Evolutionary conservation across 345 rosid genomes (phyloP).

Genomic region (Eucalyptus tenuipes): DNA sequence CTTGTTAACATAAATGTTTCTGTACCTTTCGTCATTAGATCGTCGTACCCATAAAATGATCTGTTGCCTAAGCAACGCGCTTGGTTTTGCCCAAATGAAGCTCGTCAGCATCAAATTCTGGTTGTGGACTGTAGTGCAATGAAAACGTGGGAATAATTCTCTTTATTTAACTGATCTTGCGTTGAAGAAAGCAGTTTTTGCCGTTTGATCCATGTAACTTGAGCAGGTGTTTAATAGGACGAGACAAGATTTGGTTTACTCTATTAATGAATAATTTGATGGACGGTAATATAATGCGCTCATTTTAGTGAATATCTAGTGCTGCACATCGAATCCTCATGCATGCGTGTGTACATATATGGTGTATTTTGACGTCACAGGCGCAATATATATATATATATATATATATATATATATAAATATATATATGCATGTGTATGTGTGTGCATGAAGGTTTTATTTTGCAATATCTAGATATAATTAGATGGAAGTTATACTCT

Average conservation of each 20-base stretch:
- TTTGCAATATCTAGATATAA: too few relatives aligned
- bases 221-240: neutral
- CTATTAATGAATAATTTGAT: neutral
- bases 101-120: neutral
- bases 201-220: neutral
- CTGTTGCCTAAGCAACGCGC: neutral
- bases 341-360: too few relatives aligned
- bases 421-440: too few relatives aligned
- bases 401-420: too few relatives aligned
- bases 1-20: neutral
- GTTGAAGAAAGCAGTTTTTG: neutral
- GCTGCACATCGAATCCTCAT: neutral
- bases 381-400: too few relatives aligned
- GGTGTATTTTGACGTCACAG: too few relatives aligned
- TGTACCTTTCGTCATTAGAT: neutral
- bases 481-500: neutral
- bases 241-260: neutral
- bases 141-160: neutral
- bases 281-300: neutral
- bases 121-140: neutral
- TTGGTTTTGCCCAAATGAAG: neutral
- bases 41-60: neutral
- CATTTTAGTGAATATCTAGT: neutral
- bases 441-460: too few relatives aligned
- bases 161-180: neutral